phyloP scores from a whole-genome alignment of 2,329 filamentous ascomycete species.

The Cercospora nicotianae region DNA sequence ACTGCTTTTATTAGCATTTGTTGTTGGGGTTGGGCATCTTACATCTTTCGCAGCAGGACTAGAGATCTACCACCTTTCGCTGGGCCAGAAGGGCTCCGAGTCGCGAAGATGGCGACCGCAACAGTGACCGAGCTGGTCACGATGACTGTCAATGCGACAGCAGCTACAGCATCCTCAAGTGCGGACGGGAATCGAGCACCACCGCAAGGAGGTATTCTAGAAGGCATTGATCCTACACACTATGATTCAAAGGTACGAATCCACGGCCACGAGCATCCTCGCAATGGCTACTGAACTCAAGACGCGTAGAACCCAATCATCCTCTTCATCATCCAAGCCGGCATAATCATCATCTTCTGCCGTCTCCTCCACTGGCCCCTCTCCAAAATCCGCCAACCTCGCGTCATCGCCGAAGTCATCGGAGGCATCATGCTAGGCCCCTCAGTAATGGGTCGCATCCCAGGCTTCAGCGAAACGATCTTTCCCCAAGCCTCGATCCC shows the following conservation, averaged over 20 bases:
- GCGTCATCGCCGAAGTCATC: constrained; percentile 81
- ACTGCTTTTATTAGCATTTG: not conserved
- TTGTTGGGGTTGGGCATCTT: not conserved
- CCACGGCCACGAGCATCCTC: not conserved
- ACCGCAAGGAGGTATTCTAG: constrained; percentile 68
- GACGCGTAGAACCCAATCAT: constrained; percentile 62
- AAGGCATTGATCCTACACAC: constrained; percentile 66
- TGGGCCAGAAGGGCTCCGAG: constrained; percentile 5
- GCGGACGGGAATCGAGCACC: constrained; percentile 42
- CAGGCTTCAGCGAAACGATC: constrained; percentile 60
- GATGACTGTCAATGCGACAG: constrained; percentile 22
- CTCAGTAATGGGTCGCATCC: constrained; percentile 83
- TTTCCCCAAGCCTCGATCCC: constrained; percentile 75
- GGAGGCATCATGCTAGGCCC: constrained; percentile 84
- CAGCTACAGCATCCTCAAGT: constrained; percentile 23
- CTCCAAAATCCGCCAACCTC: constrained; percentile 73
- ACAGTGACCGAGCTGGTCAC: constrained; percentile 28
- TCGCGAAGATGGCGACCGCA: constrained; percentile 22
- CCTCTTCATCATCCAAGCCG: constrained; percentile 73
- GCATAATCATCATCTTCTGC: constrained; percentile 73
- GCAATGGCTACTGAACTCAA: not conserved
- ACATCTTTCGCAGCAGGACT: not conserved
- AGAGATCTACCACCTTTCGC: not conserved
- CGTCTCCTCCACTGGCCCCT: constrained; percentile 74
- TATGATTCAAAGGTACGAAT: constrained; percentile 59